Evolutionary conservation across 768 basidiomycete species (phyloP), one percentile per base, ranked within the genome.

Genomic region (Suillus occidentalis): DNA sequence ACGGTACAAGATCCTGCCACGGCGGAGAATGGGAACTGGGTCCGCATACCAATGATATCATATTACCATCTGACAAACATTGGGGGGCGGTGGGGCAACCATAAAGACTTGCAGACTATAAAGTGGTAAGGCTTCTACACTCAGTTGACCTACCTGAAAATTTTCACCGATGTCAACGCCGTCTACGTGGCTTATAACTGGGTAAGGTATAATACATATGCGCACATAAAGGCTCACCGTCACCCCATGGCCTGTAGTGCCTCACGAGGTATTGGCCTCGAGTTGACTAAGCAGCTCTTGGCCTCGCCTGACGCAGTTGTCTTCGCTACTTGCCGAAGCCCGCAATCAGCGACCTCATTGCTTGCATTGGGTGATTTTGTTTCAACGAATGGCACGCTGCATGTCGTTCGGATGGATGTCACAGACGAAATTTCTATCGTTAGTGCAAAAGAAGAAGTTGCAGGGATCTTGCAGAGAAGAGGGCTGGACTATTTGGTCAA

Each of bases 401-500:
- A 79, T 52, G 59, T 80, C 65, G 64, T 77, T 5, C 63, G 67
- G 28, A 72, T 81, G 58, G 80, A 81, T 62, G 70, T 77, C 12
- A 66, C 65, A 3, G 72, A 76, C 64, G 63, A 72, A 49, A 62
- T 61, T 13, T 76, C 76, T 49, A 77, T 80, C 62, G 60, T 66
- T 45, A 45, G 28, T 40, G 70, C 63, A 18, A 62, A 31, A 43
- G 45, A 64, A 8, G 72, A 75, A n/a, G 71, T 69, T 68, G 45
- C 69, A 61, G 47, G 60, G 28, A 66, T 67, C 43, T 60, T 70
- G 8, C 49, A 53, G 2, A 53, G 43, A 25, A 36, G 58, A 2
- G 78, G 79, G 13, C 66, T 81, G 8, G 78, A 82, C 68, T 81
- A 79, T 60, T 70, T 82, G 25, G 65, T 79, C 63, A 82, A 80